Percentiles rank a stretch among this genome's conserved stretches.
Evolutionary conservation across 148 eudicot species (phyloP).

Genomic region (Camellia sinensis): DNA sequence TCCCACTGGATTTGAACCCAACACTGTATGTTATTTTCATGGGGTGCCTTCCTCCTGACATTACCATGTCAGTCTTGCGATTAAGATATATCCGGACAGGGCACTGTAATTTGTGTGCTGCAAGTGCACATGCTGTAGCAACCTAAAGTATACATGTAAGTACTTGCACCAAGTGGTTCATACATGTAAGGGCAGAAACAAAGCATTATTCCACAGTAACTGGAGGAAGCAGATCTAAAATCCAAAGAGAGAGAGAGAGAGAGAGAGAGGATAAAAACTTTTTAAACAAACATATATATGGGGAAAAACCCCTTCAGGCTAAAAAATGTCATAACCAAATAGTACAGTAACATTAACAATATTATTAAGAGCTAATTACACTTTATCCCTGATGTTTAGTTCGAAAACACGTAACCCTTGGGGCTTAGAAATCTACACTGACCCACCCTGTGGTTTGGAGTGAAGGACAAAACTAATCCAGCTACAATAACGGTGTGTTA

Average conservation of each 20-base stretch:
- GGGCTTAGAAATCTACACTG: too few species aligned
- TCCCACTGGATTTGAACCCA: constrained; percentile 85
- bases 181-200: neutral
- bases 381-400: too few species aligned
- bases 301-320: neutral
- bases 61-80: constrained; percentile 88
- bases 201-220: neutral
- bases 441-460: too few species aligned
- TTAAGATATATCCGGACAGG: constrained; percentile 75
- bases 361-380: too few species aligned
- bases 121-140: constrained; percentile 86
- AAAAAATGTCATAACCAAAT: neutral
- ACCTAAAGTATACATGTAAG: constrained; percentile 36
- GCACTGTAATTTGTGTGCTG: constrained; percentile 67
- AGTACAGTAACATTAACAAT: neutral
- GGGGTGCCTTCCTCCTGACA: constrained; percentile 96
- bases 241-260: too few species aligned
- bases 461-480: too few species aligned
- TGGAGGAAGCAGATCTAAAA: neutral
- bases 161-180: neutral
- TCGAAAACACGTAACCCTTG: too few species aligned
- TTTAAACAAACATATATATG: too few species aligned
- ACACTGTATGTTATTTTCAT: constrained; percentile 80
- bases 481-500: too few species aligned
- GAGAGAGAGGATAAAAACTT: too few species aligned